Conservation (phyloP, 73 alveolate genomes). For the Tetrahymena malaccensis region DNA sequence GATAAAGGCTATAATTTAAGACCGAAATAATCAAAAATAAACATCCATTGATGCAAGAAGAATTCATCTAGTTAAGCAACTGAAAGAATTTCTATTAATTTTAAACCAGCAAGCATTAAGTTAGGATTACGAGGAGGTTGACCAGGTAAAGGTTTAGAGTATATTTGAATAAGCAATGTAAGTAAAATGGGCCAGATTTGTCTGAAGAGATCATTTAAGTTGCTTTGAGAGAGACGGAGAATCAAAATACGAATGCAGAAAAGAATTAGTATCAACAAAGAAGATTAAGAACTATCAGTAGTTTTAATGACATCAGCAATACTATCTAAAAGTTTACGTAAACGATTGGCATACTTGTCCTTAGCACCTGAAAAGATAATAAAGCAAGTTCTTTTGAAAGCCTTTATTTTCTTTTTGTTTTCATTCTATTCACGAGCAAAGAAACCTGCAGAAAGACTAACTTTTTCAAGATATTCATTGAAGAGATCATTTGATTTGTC, state of each 20-base stretch:
- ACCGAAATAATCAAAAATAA: constrained; percentile 34
- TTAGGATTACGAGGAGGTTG: constrained; percentile 1
- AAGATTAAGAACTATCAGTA: constrained; percentile 24
- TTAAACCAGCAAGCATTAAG: constrained; percentile 27
- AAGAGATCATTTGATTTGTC: constrained; percentile 22
- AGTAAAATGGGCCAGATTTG: constrained; percentile 38
- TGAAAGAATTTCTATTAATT: constrained; percentile 30
- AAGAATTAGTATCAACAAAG: constrained; percentile 9
- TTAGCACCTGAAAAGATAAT: constrained; percentile 24
- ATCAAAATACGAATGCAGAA: constrained; percentile 33
- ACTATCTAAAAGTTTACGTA: constrained; percentile 4
- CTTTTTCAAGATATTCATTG: constrained; percentile 22
- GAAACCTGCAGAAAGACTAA: constrained; percentile 16
- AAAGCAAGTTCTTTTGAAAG: constrained; percentile 38
- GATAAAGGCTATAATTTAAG: not conserved
- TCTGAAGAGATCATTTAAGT: constrained; percentile 35
- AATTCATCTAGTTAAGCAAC: constrained; percentile 28
- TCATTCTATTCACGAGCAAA: constrained; percentile 29
- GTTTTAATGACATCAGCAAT: constrained; percentile 32
- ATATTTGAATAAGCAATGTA: constrained; percentile 15
- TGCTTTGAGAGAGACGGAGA: constrained; percentile 18
- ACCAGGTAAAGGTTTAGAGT: constrained; percentile 3
- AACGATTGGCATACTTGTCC: constrained; percentile 25
- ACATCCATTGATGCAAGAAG: constrained; percentile 37
- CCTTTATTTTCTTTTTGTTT: constrained; percentile 16